Conservation (phyloP, 2,329 filamentous ascomycete genomes). For the Botrytis cinerea region DNA sequence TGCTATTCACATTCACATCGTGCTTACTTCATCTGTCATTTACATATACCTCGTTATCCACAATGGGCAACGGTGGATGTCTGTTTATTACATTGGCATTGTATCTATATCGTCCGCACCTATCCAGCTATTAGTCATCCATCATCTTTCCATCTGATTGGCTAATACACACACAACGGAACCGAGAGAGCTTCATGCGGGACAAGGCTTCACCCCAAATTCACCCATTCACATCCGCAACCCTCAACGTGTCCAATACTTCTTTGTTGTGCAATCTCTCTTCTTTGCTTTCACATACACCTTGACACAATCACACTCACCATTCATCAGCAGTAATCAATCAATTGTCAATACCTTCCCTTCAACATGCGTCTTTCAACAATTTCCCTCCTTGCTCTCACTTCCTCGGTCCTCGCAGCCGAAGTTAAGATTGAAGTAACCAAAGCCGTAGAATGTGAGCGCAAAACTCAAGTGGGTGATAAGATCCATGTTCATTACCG, state of each 20-base stretch:
- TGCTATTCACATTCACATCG: no score
- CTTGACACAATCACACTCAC: no score
- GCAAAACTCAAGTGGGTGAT: conserved; percentile 76
- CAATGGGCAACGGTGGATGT: no score
- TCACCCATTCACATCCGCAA: conserved; percentile 1
- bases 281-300: background rate
- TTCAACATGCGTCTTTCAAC: conserved; percentile 39
- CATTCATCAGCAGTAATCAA: conserved; percentile 19
- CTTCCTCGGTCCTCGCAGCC: conserved; percentile 37
- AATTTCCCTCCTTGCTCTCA: conserved; percentile 38
- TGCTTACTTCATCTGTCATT: no score
- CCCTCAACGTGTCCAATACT: conserved; percentile 19
- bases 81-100: no score
- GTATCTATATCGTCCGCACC: no score
- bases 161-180: background rate
- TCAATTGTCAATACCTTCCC: conserved; percentile 9
- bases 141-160: background rate
- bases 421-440: conserved; percentile 76
- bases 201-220: background rate
- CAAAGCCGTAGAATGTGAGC: conserved; percentile 72
- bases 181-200: background rate
- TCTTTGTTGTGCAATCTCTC: background rate
- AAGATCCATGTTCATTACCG: conserved; percentile 84
- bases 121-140: background rate
- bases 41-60: no score